Conservation (phyloP, 768 basidiomycete species). For the Lactarius psammicola region DNA sequence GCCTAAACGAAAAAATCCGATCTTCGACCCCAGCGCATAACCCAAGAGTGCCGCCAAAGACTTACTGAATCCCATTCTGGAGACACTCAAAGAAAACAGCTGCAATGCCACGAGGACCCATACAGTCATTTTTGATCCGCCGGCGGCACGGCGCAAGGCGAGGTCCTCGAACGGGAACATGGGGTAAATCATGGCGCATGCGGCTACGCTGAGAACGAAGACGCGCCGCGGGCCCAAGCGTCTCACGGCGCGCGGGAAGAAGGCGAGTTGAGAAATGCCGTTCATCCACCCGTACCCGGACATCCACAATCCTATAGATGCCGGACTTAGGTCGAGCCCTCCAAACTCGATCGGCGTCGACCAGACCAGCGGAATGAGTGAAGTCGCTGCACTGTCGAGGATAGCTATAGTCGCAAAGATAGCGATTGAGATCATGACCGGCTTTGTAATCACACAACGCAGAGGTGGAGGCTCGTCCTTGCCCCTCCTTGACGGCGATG, state of each 20-base stretch:
- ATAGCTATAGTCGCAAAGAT: slow-evolving; percentile 38
- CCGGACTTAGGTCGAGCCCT: too few relatives aligned
- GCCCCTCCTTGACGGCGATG: too few relatives aligned
- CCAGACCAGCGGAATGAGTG: slow-evolving; percentile 46
- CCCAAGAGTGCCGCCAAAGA: neutral
- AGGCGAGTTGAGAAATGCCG: slow-evolving; percentile 24
- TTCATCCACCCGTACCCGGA: slow-evolving; percentile 39
- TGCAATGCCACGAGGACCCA: slow-evolving; percentile 8
- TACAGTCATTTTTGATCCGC: neutral
- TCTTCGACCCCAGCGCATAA: too few relatives aligned
- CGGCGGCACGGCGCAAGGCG: neutral
- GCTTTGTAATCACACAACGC: slow-evolving; percentile 36
- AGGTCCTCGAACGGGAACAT: slow-evolving; percentile 33
- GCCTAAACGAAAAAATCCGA: slow-evolving; percentile 42
- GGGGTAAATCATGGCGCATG: slow-evolving; percentile 29
- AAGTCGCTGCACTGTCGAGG: slow-evolving; percentile 38
- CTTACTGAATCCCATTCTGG: slow-evolving; percentile 8
- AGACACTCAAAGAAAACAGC: neutral
- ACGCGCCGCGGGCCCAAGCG: slow-evolving; percentile 39
- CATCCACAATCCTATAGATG: slow-evolving; percentile 38
- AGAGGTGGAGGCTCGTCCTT: slow-evolving; percentile 30
- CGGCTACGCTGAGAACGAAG: slow-evolving; percentile 31
- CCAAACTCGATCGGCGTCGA: slow-evolving; percentile 38
- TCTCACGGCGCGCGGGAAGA: slow-evolving; percentile 38
- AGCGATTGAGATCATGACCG: slow-evolving; percentile 42